Evolutionary conservation across 306 rosid genomes (phyloP).

Genomic region (Biancaea sappan): DNA sequence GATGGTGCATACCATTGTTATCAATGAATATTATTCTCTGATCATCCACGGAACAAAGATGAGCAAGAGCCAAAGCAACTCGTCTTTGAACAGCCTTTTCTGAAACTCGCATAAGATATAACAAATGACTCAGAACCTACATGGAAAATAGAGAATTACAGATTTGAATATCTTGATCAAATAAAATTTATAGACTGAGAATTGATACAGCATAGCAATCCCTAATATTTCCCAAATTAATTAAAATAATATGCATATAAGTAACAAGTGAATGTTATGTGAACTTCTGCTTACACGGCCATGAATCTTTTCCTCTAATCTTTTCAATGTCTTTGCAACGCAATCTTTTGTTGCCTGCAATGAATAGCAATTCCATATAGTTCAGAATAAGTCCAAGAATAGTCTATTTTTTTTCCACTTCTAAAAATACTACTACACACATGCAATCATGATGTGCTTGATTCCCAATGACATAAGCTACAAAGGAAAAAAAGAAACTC

Average conservation of each 20-base stretch:
- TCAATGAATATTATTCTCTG: slow-evolving; percentile 77
- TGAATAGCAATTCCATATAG: slow-evolving; percentile 7
- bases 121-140: slow-evolving; percentile 77
- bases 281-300: slow-evolving; percentile 62
- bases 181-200: neutral
- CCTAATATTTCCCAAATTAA: slow-evolving; percentile 5
- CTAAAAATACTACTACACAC: slow-evolving; percentile 11
- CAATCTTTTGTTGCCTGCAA: slow-evolving; percentile 88
- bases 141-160: slow-evolving; percentile 33
- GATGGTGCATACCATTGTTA: slow-evolving; percentile 58
- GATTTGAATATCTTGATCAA: slow-evolving; percentile 21
- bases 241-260: neutral
- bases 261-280: neutral
- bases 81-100: slow-evolving; percentile 77
- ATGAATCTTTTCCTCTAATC: slow-evolving; percentile 89
- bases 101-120: slow-evolving; percentile 76
- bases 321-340: slow-evolving; percentile 82
- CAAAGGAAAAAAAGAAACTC: slow-evolving; percentile 14
- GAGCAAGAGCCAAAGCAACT: slow-evolving; percentile 90
- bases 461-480: slow-evolving; percentile 7
- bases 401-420: neutral
- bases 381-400: slow-evolving; percentile 15
- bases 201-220: slow-evolving; percentile 11
- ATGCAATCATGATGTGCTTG: neutral
- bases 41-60: slow-evolving; percentile 73